Evolutionary conservation across 257 asterid genomes (phyloP).

Genomic region (Solanum etuberosum): DNA sequence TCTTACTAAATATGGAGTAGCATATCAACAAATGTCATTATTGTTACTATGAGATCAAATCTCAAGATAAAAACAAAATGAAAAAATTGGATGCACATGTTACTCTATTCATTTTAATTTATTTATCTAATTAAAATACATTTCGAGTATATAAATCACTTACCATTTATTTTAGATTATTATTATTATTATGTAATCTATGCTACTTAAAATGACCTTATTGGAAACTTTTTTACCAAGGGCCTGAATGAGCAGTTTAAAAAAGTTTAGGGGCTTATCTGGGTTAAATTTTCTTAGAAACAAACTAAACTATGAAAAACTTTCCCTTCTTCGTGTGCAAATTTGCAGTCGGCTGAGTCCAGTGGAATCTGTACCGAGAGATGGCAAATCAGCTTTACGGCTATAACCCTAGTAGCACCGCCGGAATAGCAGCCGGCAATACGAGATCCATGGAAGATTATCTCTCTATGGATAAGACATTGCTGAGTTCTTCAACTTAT

Average conservation of each 20-base stretch:
- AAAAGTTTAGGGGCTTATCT: not conserved
- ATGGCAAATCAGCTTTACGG: slow-evolving; percentile 63
- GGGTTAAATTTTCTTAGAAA: not conserved
- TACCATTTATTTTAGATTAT: too few relatives aligned
- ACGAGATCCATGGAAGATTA: slow-evolving; percentile 47
- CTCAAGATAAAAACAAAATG: too few relatives aligned
- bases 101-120: not conserved
- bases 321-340: not conserved
- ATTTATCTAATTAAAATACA: not conserved
- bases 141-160: not conserved
- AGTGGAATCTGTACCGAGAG: not conserved
- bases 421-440: slow-evolving; percentile 22
- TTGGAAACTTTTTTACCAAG: not conserved
- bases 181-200: too few relatives aligned
- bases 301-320: not conserved
- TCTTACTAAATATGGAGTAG: not conserved
- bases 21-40: not conserved
- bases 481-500: slow-evolving; percentile 48
- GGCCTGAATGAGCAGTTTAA: not conserved
- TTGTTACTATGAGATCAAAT: too few relatives aligned
- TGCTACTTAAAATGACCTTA: not conserved
- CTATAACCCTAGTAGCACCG: slow-evolving; percentile 30
- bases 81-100: too few relatives aligned
- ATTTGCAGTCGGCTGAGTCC: not conserved
- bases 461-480: slow-evolving; percentile 32